Conservation (phyloP, 192 early-diverging fungal genomes). For the Linnemannia exigua region DNA sequence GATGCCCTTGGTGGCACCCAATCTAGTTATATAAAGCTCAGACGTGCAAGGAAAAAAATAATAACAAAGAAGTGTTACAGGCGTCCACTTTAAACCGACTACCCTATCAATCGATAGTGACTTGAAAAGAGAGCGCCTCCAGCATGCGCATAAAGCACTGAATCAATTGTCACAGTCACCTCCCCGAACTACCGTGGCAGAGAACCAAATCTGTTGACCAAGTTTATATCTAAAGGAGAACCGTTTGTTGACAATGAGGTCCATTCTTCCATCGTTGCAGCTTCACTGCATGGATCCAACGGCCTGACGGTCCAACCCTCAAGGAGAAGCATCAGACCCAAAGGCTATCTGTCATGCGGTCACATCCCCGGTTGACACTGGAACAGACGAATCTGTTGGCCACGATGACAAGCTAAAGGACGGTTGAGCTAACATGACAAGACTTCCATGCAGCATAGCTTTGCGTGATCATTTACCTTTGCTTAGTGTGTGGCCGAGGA, state of each 20-base stretch:
- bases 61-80: slow-evolving; percentile 1
- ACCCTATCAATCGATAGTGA: not conserved
- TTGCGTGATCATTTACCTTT: slow-evolving; percentile 25
- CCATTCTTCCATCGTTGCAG: slow-evolving; percentile 19
- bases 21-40: not conserved
- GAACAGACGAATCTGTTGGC: slow-evolving; percentile 12
- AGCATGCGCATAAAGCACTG: slow-evolving; percentile 22
- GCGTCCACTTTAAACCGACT: slow-evolving; percentile 1
- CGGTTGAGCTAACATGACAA: slow-evolving; percentile 22
- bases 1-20: not conserved
- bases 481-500: slow-evolving; percentile 1
- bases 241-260: slow-evolving; percentile 22
- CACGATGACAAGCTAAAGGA: slow-evolving; percentile 27
- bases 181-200: slow-evolving; percentile 27
- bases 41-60: not conserved
- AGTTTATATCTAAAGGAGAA: slow-evolving; percentile 31
- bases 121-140: slow-evolving; percentile 5
- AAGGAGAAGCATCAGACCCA: slow-evolving; percentile 11
- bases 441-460: slow-evolving; percentile 25
- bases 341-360: slow-evolving; percentile 14
- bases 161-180: slow-evolving; percentile 19
- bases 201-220: slow-evolving; percentile 20
- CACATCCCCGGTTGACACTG: slow-evolving; percentile 19
- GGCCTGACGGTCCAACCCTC: slow-evolving; percentile 14
- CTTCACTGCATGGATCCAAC: slow-evolving; percentile 28